Base-by-base conservation (phyloP, 2,329 filamentous ascomycete species). In the Ascomycota sp. region DNA sequence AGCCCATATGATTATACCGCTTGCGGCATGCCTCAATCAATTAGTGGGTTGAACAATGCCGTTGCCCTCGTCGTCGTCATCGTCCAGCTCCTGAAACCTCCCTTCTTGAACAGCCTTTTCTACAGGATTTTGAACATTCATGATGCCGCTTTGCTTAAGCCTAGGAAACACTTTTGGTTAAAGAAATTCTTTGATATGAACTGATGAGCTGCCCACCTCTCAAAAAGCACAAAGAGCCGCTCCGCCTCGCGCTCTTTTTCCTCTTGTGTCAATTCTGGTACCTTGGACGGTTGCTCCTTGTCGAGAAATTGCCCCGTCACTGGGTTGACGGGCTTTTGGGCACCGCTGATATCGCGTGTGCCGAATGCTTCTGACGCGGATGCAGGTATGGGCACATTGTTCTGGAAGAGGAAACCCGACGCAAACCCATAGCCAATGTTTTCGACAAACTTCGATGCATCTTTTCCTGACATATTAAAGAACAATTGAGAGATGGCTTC, bases 351-450 rank as follows among this genome's bases (percentile, higher is more conserved):
- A 23, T 44, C 38, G 17, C 32, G 33, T 29, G 47, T 44, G 35
- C 43, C 48, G 33, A 50, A 46, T 8, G 42, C 45, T 40, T 74
- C 65, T 8, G 70, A 54, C 1, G 72, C 67, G 32, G 63, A 72
- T 34, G 72, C 62, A 0, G 83, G 81, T 15, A 93, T 60, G 0
- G 75, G 63, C 9, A 95, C 71, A 32, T 89, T 80, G 36, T 86
- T 78, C 37, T 78, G 75, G 55, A 85, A 75, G 11, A 98, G 57
- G 46, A 89, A 93, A 0, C 89, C 89, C 0, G 83, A 80, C 1
- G 89, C 89, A 44, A 80, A 93, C 0, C 89, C 89, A 46, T 93
- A 98, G 0, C 89, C 89, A 9, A 98, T 80, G 40, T 94, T 94
- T 30, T 79, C 65, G 1, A 95, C 78, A 43, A 94, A 89, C 20